Conservation (phyloP, 169 alveolate species). For the Plasmodium gaboni region DNA sequence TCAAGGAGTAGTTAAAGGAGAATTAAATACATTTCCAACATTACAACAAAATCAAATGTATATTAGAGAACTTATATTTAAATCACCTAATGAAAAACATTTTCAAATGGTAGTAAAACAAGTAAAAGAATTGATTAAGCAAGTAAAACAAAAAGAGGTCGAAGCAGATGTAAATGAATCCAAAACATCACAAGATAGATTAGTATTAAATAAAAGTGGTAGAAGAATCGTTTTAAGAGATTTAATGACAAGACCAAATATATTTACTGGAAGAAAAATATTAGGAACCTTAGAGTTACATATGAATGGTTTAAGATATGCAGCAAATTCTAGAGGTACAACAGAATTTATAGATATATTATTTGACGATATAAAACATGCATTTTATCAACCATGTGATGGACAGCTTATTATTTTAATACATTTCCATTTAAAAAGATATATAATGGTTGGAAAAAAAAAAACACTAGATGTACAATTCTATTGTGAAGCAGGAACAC, state of each 20-base stretch:
- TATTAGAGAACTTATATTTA: slow-evolving; percentile 94
- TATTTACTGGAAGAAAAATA: slow-evolving; percentile 88
- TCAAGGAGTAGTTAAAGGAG: slow-evolving; percentile 87
- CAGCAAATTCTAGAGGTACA: slow-evolving; percentile 84
- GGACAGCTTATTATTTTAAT: slow-evolving; percentile 95
- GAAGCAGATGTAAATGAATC: slow-evolving; percentile 93
- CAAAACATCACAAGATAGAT: slow-evolving; percentile 92
- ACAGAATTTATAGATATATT: slow-evolving; percentile 93
- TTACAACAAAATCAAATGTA: slow-evolving; percentile 89
- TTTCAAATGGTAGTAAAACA: slow-evolving; percentile 88
- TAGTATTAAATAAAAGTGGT: slow-evolving; percentile 86
- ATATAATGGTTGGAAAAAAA: slow-evolving; percentile 96
- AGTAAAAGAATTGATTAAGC: slow-evolving; percentile 95
- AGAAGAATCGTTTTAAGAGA: slow-evolving; percentile 86
- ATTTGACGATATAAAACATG: slow-evolving; percentile 95
- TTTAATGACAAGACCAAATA: slow-evolving; percentile 87
- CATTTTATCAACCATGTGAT: slow-evolving; percentile 97
- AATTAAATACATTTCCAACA: slow-evolving; percentile 87
- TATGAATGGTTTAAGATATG: slow-evolving; percentile 95
- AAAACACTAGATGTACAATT: slow-evolving; percentile 96
- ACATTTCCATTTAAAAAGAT: slow-evolving; percentile 95
- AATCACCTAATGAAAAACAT: slow-evolving; percentile 91
- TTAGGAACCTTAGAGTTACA: slow-evolving; percentile 97
- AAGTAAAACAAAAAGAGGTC: slow-evolving; percentile 92
- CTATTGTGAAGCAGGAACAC: slow-evolving; percentile 97